These are phyloP conservation scores for Pyronema omphalodes DNA, from an alignment of 495 filamentous ascomycete genomes.

Conservation along the genomic window DNA sequence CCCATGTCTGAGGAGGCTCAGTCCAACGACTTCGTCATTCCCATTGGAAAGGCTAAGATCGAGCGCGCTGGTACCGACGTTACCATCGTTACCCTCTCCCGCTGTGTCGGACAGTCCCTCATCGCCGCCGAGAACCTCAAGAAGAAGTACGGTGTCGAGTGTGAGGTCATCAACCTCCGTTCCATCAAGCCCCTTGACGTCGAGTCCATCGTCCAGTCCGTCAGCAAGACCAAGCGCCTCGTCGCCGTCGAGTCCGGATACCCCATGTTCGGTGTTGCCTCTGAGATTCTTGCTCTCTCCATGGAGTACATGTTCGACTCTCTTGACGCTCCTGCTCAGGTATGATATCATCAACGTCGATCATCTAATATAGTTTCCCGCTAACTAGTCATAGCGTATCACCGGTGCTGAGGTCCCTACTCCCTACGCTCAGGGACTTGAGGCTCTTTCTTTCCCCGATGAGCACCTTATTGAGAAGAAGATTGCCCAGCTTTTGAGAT, in stretches of 20 bases:
- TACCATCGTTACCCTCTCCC: constrained; percentile 84
- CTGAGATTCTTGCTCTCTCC: constrained; percentile 79
- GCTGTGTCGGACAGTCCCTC: constrained; percentile 85
- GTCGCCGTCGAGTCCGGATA: constrained; percentile 90
- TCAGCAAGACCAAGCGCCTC: constrained; percentile 93
- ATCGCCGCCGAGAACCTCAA: constrained; percentile 74
- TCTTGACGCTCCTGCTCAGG: constrained; percentile 73
- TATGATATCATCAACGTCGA: constrained; percentile 3
- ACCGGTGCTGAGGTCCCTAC: constrained; percentile 94
- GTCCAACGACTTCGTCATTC: constrained; percentile 85
- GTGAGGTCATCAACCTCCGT: constrained; percentile 93
- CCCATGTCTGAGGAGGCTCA: constrained; percentile 92
- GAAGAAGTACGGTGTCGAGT: constrained; percentile 88
- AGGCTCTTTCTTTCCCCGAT: constrained; percentile 82
- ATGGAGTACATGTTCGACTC: constrained; percentile 99
- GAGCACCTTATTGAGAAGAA: constrained; percentile 67
- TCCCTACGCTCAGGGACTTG: constrained; percentile 55
- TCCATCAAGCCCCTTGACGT: constrained; percentile 93
- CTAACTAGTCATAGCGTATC: constrained; percentile 34
- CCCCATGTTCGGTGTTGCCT: constrained; percentile 77
- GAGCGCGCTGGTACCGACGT: constrained; percentile 90
- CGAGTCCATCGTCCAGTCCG: constrained; percentile 80
- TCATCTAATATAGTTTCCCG: neutral
- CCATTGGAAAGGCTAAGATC: constrained; percentile 96
- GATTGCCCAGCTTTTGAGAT: constrained; percentile 62